Evolutionary conservation across 352 stramenopile species (phyloP).

Genomic region (Phytophthora gonapodyides): DNA sequence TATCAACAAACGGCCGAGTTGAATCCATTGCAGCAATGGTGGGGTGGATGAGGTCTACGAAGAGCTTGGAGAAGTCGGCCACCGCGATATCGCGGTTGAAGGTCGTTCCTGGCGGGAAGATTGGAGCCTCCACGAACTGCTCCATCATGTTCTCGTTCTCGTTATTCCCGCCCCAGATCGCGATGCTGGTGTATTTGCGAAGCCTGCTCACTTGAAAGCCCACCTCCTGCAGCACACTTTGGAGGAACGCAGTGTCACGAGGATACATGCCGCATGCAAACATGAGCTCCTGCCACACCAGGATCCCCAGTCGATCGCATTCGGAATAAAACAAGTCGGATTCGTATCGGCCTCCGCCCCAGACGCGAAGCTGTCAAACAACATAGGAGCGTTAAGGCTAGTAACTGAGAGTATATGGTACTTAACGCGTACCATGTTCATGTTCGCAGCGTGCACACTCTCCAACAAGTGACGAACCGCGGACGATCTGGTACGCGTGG

Average conservation of each 20-base stretch:
- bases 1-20: slow-evolving; percentile 80
- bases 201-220: slow-evolving; percentile 64
- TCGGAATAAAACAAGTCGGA: slow-evolving; percentile 80
- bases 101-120: slow-evolving; percentile 46
- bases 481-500: slow-evolving; percentile 48
- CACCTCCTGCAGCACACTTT: slow-evolving; percentile 63
- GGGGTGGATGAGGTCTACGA: slow-evolving; percentile 73
- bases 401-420: background rate
- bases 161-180: slow-evolving; percentile 92
- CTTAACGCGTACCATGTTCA: slow-evolving; percentile 78
- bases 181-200: slow-evolving; percentile 80
- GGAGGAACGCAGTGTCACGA: slow-evolving; percentile 64
- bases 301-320: slow-evolving; percentile 81
- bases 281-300: slow-evolving; percentile 93
- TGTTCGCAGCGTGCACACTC: slow-evolving; percentile 67
- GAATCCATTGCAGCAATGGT: slow-evolving; percentile 55
- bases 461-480: slow-evolving; percentile 55
- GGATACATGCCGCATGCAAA: slow-evolving; percentile 90
- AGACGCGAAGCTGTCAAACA: slow-evolving; percentile 69
- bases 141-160: slow-evolving; percentile 92
- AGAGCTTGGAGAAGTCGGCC: slow-evolving; percentile 80
- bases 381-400: background rate
- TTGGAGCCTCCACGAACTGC: slow-evolving; percentile 61
- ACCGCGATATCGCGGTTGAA: slow-evolving; percentile 86
- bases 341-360: slow-evolving; percentile 89